Percentiles rank a stretch among this genome's conserved stretches.
Evolutionary conservation across 768 basidiomycete genomes (phyloP).

Genomic region (Trametes meyenii): DNA sequence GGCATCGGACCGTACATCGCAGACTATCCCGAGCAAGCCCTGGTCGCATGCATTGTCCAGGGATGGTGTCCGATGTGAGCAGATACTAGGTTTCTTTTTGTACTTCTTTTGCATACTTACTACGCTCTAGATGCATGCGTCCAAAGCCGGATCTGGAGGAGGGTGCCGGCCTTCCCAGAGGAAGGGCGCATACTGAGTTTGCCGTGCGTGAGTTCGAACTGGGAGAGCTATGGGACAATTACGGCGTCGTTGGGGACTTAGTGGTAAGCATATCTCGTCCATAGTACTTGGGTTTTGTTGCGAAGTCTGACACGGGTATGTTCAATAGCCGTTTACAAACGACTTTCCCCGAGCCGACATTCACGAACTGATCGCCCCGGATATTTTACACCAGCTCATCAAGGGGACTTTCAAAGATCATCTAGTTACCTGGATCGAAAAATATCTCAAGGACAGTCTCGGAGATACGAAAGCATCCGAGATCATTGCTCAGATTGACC

Average conservation of each 20-base stretch:
- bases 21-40: constrained; percentile 29
- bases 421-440: constrained; percentile 24
- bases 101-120: background rate
- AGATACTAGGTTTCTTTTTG: background rate
- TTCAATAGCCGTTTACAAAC: constrained; percentile 24
- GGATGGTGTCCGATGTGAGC: constrained; percentile 24
- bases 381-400: constrained; percentile 29
- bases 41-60: constrained; percentile 22
- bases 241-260: constrained; percentile 20
- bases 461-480: background rate
- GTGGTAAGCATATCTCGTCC: background rate
- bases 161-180: background rate
- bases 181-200: constrained; percentile 9
- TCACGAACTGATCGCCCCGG: constrained; percentile 23
- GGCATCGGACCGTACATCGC: constrained; percentile 28
- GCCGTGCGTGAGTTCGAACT: constrained; percentile 10
- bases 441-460: constrained; percentile 23
- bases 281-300: background rate
- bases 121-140: background rate
- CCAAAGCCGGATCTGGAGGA: background rate
- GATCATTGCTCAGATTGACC: constrained; percentile 24
- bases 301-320: background rate
- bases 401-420: too few relatives aligned
- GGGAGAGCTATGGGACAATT: too few relatives aligned
- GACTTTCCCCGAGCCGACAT: constrained; percentile 29